Evolutionary conservation across 129 eudicot species (phyloP).

Genomic region (Flaveria trinervia): DNA sequence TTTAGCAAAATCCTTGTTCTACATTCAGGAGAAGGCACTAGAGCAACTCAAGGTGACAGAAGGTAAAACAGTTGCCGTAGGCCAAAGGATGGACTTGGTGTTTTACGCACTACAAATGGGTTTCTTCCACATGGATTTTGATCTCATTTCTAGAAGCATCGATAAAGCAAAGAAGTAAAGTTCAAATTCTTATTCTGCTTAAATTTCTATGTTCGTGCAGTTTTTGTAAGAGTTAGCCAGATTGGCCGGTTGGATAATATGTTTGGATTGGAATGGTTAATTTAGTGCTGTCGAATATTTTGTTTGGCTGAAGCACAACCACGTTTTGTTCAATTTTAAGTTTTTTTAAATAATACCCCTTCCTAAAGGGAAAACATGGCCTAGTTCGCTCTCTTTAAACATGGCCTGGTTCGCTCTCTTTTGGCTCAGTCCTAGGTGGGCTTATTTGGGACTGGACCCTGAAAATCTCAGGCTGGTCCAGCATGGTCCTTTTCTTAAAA

Average conservation of each 20-base stretch:
- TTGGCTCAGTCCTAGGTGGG: background rate
- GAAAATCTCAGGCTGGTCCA: background rate
- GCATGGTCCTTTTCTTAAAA: background rate
- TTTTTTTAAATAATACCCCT: background rate
- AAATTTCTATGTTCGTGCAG: background rate
- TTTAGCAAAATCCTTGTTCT: too few species aligned
- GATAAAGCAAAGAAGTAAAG: conserved; percentile 92
- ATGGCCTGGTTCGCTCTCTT: background rate
- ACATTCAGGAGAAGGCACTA: conserved; percentile 72
- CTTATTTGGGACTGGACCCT: background rate
- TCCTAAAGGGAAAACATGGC: too few species aligned
- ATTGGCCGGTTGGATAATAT: conserved; percentile 46
- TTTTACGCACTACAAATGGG: conserved; percentile 76
- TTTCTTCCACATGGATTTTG: conserved; percentile 82
- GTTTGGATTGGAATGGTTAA: background rate
- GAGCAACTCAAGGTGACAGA: conserved; percentile 86
- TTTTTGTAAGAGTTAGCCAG: conserved; percentile 55
- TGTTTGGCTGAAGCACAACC: background rate
- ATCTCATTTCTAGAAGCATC: conserved; percentile 73
- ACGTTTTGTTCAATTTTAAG: background rate
- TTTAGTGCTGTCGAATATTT: background rate
- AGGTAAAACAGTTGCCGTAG: conserved; percentile 84
- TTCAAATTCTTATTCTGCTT: background rate
- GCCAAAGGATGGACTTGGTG: conserved; percentile 91
- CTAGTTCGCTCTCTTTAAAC: background rate